phyloP scores from a whole-genome alignment of 1,284 basidiomycete genomes.

The Malassezia sympodialis region DNA sequence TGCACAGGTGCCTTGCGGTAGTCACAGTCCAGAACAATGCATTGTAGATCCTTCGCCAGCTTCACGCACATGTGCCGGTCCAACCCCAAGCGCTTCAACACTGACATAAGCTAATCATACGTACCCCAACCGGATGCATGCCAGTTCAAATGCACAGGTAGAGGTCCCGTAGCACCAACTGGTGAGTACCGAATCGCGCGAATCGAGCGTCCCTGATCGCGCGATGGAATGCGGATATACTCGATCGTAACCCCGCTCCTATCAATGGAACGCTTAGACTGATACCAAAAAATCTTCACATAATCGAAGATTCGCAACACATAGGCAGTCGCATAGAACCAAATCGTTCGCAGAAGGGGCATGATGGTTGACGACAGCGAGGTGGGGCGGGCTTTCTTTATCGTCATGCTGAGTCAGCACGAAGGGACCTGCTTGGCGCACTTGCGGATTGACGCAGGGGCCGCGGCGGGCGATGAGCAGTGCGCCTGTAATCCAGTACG shows the following conservation, averaged over 20 bases:
- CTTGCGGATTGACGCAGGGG: background rate
- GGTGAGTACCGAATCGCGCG: slow-evolving; percentile 7
- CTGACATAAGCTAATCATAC: background rate
- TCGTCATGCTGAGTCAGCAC: background rate
- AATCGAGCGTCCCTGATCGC: slow-evolving; percentile 12
- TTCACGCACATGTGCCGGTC: slow-evolving; percentile 4
- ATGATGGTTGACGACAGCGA: background rate
- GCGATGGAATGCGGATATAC: slow-evolving; percentile 11
- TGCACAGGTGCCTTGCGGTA: slow-evolving; percentile 39
- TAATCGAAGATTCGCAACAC: background rate
- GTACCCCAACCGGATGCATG: slow-evolving; percentile 23
- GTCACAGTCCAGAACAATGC: slow-evolving; percentile 29
- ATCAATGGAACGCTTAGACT: background rate
- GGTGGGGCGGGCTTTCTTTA: background rate
- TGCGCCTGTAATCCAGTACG: background rate
- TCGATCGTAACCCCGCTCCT: slow-evolving; percentile 6
- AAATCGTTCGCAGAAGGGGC: background rate
- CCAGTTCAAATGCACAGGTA: slow-evolving; percentile 24
- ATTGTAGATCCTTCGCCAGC: slow-evolving; percentile 9
- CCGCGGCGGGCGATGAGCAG: background rate
- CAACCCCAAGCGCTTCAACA: slow-evolving; percentile 14
- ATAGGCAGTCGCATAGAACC: background rate
- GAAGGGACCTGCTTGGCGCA: background rate
- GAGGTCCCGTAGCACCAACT: slow-evolving; percentile 8
- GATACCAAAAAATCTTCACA: background rate